These are phyloP conservation scores for Phytophthora rubi DNA, from an alignment of 352 stramenopile genomes.

Conservation along the genomic window DNA sequence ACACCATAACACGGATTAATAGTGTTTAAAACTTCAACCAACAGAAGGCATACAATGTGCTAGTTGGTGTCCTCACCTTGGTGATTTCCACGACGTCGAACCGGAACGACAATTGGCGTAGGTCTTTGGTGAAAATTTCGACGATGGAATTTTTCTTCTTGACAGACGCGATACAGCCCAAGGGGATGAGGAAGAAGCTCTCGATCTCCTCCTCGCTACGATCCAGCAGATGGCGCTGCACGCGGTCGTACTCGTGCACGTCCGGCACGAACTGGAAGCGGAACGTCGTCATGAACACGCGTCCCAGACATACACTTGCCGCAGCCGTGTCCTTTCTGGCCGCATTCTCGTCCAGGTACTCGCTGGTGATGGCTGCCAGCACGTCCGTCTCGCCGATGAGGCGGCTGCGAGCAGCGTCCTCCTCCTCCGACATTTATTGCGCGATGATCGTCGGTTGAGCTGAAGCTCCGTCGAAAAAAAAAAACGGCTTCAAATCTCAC, in stretches of 20 bases:
- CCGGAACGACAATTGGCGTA: slow-evolving; percentile 76
- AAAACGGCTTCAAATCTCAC: too few relatives aligned
- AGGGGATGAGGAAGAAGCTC: slow-evolving; percentile 77
- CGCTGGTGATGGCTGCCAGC: slow-evolving; percentile 73
- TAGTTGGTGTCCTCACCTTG: slow-evolving; percentile 27
- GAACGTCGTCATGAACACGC: slow-evolving; percentile 86
- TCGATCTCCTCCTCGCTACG: slow-evolving; percentile 71
- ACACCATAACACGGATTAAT: not conserved
- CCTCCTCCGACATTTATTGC: slow-evolving; percentile 35
- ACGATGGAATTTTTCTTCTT: slow-evolving; percentile 84
- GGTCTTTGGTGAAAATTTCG: slow-evolving; percentile 81
- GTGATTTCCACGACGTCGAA: slow-evolving; percentile 80
- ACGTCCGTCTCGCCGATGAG: slow-evolving; percentile 82
- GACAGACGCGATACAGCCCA: slow-evolving; percentile 77
- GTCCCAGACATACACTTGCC: slow-evolving; percentile 66
- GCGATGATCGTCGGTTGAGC: slow-evolving; percentile 12
- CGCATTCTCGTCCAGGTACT: slow-evolving; percentile 73
- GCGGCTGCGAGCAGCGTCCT: slow-evolving; percentile 37
- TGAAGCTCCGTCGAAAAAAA: too few relatives aligned
- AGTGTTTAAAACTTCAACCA: not conserved
- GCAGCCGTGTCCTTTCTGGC: slow-evolving; percentile 65
- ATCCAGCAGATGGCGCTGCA: slow-evolving; percentile 57
- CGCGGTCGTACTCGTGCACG: slow-evolving; percentile 60
- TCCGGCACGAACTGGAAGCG: slow-evolving; percentile 85
- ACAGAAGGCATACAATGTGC: too few relatives aligned